Base-by-base conservation (phyloP, 2,329 filamentous ascomycete species). In the Rhynchosporium graminicola region DNA sequence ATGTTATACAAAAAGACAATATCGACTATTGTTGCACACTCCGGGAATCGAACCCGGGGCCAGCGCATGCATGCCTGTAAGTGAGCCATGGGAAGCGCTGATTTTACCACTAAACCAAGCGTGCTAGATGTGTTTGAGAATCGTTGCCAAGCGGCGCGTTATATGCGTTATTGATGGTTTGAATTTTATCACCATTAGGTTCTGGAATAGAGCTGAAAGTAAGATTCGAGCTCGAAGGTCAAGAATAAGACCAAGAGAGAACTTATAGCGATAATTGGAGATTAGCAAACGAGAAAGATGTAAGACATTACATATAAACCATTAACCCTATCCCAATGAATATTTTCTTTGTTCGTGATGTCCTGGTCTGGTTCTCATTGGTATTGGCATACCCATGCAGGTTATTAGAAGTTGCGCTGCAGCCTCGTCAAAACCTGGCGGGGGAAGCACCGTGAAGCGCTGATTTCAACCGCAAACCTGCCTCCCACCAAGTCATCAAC, bases 11-110 rank as follows among this genome's bases (percentile, higher is more conserved):
- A n/a, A n/a, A n/a, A n/a, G n/a, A n/a, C n/a, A n/a, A n/a, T n/a
- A n/a, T n/a, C n/a, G n/a, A n/a, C n/a, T n/a, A n/a, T n/a, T n/a
- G n/a, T n/a, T n/a, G n/a, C 64, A 65, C 63, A 57, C 60, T 67
- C 72, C 74, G 73, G 67, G 74, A 75, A 69, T 75, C 73, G 72
- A 73, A 74, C 74, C 67, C 73, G 73, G 69, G 54, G 68, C 73
- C 66, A 66, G 66, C 68, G 73, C 72, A 72, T 36, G 40, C 57
- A 61, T 13, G 7, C 40, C 12, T 43, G 1, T 9, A 5, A 13
- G 12, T 15, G n/a, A 28, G 20, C 26, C 12, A 68, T 75, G 74
- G 74, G 74, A 75, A 75, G 72, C 73, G 67, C 65, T 65, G 67
- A 75, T 74, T 74, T 70, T 75, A 74, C 73, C 73, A 67, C 66